A percentile compares a stretch with the other conserved stretches of the same genome.
These are phyloP conservation scores for Lecanicillium sp. DNA, from an alignment of 2,329 filamentous ascomycete genomes.

Conservation along the genomic window DNA sequence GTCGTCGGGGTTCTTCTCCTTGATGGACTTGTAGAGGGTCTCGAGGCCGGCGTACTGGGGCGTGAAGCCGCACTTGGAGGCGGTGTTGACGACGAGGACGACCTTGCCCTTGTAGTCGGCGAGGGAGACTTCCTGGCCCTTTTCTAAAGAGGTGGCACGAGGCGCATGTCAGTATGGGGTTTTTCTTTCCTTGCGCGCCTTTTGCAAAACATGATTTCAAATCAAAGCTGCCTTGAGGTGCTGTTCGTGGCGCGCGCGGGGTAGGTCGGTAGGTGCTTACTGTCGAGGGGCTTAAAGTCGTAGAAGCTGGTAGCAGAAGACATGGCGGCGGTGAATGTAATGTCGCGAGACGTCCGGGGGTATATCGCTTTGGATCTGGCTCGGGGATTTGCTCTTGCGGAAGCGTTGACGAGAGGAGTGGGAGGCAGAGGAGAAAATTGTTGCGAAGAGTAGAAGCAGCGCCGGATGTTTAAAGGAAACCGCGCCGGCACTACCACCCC, in stretches of 20 bases:
- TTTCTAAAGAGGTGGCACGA: conserved; percentile 17
- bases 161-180: not conserved
- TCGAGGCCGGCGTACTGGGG: conserved; percentile 90
- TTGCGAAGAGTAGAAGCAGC: not conserved
- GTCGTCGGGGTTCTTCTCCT: conserved; percentile 60
- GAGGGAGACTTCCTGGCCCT: conserved; percentile 65
- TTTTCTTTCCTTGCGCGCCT: not conserved
- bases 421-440: not conserved
- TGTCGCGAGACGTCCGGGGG: not conserved
- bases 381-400: too few species aligned
- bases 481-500: too few species aligned
- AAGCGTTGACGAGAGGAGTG: not conserved
- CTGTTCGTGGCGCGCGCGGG: too few species aligned
- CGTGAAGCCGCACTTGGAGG: conserved; percentile 98
- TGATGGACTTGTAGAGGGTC: conserved; percentile 75
- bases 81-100: conserved; percentile 92
- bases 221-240: too few species aligned
- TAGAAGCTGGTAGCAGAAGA: conserved; percentile 52
- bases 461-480: too few species aligned
- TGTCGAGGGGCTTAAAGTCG: conserved; percentile 78
- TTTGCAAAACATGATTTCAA: not conserved
- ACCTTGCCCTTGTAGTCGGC: conserved; percentile 79
- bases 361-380: not conserved
- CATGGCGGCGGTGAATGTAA: conserved; percentile 21
- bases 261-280: conserved; percentile 50